Conservation (phyloP, 108 stramenopile genomes). For the Chaetoceros tenuissimus region DNA sequence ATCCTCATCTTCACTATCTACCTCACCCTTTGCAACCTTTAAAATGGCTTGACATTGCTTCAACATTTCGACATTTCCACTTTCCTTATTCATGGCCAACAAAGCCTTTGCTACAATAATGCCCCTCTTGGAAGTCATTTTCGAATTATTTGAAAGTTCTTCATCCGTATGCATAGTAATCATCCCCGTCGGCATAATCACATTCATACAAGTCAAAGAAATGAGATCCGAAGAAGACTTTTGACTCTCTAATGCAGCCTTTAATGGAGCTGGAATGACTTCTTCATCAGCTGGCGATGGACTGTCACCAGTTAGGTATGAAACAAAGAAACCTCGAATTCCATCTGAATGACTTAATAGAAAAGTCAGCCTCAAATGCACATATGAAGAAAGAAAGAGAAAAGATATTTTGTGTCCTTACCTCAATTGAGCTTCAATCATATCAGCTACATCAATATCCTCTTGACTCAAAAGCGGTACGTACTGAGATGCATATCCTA, state of each 20-base stretch:
- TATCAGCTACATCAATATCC: too few relatives aligned
- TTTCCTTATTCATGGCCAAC: neutral
- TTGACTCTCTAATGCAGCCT: constrained; percentile 19
- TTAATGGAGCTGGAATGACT: constrained; percentile 28
- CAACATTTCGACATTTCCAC: constrained; percentile 1
- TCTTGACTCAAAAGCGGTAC: too few relatives aligned
- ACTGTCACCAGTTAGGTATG: constrained; percentile 42
- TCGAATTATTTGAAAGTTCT: constrained; percentile 29
- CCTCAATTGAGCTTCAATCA: too few relatives aligned
- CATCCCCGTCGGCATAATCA: constrained; percentile 76
- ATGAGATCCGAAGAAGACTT: constrained; percentile 33
- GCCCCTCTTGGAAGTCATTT: constrained; percentile 47
- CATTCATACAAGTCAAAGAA: constrained; percentile 65
- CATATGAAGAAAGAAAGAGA: too few relatives aligned
- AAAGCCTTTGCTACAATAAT: constrained; percentile 16
- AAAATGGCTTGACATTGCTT: constrained; percentile 35
- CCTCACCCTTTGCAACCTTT: constrained; percentile 18
- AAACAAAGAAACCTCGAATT: constrained; percentile 67
- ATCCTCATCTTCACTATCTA: constrained; percentile 10
- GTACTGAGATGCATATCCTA: too few relatives aligned
- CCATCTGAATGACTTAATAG: constrained; percentile 52
- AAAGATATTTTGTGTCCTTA: too few relatives aligned
- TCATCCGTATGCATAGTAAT: constrained; percentile 46
- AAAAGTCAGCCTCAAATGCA: neutral
- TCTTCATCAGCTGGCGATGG: constrained; percentile 8